Evolutionary conservation across 805 yeast species (phyloP).

Genomic region (Yarrowia sp.): DNA sequence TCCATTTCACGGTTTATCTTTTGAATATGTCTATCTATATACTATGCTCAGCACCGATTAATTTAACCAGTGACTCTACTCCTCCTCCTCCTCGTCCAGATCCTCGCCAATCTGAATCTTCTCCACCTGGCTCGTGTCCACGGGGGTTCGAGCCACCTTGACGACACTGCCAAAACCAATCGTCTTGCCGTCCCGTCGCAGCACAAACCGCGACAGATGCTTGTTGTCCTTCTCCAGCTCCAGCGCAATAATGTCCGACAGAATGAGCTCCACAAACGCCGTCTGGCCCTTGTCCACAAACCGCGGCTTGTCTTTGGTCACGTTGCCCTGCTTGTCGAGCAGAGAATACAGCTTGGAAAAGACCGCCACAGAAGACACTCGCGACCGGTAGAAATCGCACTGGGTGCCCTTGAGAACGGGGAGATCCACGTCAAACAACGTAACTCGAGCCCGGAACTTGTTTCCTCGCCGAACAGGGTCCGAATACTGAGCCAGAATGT

Average conservation of each 20-base stretch:
- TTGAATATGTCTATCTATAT: no score
- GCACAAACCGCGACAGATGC: slow-evolving; percentile 62
- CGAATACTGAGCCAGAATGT: slow-evolving; percentile 54
- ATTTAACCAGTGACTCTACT: no score
- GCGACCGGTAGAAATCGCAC: slow-evolving; percentile 71
- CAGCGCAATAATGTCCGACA: slow-evolving; percentile 51
- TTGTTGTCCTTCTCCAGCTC: slow-evolving; percentile 47
- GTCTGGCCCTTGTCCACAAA: slow-evolving; percentile 59
- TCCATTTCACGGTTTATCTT: no score
- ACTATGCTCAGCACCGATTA: no score
- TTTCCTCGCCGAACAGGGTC: slow-evolving; percentile 48
- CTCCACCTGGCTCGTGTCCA: slow-evolving; percentile 16
- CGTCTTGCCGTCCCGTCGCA: slow-evolving; percentile 66
- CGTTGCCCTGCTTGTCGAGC: slow-evolving; percentile 39
- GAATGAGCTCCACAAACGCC: slow-evolving; percentile 56
- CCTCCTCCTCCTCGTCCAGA: slow-evolving; percentile 11
- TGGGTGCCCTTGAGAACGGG: slow-evolving; percentile 81
- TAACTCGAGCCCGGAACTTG: slow-evolving; percentile 53
- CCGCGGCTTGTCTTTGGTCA: slow-evolving; percentile 45
- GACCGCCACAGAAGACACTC: slow-evolving; percentile 66
- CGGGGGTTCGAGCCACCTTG: slow-evolving; percentile 18
- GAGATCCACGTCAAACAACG: slow-evolving; percentile 61
- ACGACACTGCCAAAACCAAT: slow-evolving; percentile 61
- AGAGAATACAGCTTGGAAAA: slow-evolving; percentile 45
- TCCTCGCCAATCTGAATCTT: slow-evolving; percentile 19